Conservation (phyloP, 2,329 filamentous ascomycete genomes). For the Aspergillus latus region DNA sequence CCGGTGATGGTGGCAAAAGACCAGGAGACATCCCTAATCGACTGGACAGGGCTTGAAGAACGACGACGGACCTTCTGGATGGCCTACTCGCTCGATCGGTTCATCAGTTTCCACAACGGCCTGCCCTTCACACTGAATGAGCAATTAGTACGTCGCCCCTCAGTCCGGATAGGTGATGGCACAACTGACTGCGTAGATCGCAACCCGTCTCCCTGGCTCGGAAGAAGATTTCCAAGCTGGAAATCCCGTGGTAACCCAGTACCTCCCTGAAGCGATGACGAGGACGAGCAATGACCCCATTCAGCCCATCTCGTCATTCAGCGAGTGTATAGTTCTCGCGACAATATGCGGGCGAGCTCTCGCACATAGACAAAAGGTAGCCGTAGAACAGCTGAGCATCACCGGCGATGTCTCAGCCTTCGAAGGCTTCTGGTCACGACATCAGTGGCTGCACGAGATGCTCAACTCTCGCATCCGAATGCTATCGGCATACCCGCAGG, state of each 20-base stretch:
- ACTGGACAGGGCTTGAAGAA: constrained; percentile 37
- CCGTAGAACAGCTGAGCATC: constrained; percentile 17
- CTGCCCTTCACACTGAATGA: constrained; percentile 32
- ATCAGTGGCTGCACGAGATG: constrained; percentile 21
- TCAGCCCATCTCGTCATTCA: constrained; percentile 28
- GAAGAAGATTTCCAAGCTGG: constrained; percentile 40
- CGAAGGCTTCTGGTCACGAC: constrained; percentile 20
- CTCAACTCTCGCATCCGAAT: constrained; percentile 19
- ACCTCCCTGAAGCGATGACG: constrained; percentile 33
- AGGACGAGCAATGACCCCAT: constrained; percentile 6
- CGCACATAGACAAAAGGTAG: constrained; percentile 18
- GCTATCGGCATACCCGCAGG: constrained; percentile 14
- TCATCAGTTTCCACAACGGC: constrained; percentile 34
- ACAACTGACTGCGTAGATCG: constrained; percentile 25
- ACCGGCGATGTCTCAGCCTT: constrained; percentile 3
- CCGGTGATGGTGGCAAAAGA: constrained; percentile 16
- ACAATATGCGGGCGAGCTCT: constrained; percentile 25
- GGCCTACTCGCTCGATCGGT: constrained; percentile 41
- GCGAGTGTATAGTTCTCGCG: constrained; percentile 35
- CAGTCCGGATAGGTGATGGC: background rate
- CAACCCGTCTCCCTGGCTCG: constrained; percentile 37
- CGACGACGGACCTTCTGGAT: constrained; percentile 43
- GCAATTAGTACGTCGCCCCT: constrained; percentile 21
- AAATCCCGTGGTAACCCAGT: constrained; percentile 27
- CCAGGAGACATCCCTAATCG: constrained; percentile 16